Percentiles rank a stretch among this genome's conserved stretches.
Evolutionary conservation across 371 early-diverging fungal species (phyloP).

Genomic region (Batkoa obscura): DNA sequence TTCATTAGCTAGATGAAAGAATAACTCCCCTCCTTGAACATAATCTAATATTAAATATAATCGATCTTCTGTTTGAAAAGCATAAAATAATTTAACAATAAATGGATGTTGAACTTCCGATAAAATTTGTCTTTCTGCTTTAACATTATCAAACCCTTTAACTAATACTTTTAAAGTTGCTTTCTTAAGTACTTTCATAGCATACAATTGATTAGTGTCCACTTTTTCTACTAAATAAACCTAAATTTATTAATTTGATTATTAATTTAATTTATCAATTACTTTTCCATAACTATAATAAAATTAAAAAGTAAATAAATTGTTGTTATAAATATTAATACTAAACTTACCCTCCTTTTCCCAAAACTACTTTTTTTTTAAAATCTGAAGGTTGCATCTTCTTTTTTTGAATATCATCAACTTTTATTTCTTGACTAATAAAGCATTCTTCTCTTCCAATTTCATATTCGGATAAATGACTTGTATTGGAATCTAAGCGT

Average conservation of each 20-base stretch:
- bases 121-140: slow-evolving; percentile 53
- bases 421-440: no score
- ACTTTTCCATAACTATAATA: neutral
- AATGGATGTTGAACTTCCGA: slow-evolving; percentile 59
- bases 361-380: neutral
- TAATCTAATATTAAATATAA: slow-evolving; percentile 92
- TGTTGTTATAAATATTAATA: no score
- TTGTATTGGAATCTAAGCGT: no score
- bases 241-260: slow-evolving; percentile 12
- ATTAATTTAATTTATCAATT: neutral
- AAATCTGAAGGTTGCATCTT: neutral
- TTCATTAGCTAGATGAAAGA: slow-evolving; percentile 71
- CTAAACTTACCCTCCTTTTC: neutral
- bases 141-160: slow-evolving; percentile 46
- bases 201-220: slow-evolving; percentile 37
- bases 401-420: no score
- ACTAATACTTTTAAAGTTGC: slow-evolving; percentile 54
- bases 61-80: slow-evolving; percentile 72
- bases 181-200: slow-evolving; percentile 88
- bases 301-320: neutral
- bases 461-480: no score
- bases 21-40: slow-evolving; percentile 97
- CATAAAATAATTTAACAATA: slow-evolving; percentile 87
- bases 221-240: slow-evolving; percentile 60
- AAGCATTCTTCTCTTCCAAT: no score